Evolutionary conservation across 305 asterid genomes (phyloP), one percentile per base, ranked within the genome.

Genomic region (Solanum chacoense): DNA sequence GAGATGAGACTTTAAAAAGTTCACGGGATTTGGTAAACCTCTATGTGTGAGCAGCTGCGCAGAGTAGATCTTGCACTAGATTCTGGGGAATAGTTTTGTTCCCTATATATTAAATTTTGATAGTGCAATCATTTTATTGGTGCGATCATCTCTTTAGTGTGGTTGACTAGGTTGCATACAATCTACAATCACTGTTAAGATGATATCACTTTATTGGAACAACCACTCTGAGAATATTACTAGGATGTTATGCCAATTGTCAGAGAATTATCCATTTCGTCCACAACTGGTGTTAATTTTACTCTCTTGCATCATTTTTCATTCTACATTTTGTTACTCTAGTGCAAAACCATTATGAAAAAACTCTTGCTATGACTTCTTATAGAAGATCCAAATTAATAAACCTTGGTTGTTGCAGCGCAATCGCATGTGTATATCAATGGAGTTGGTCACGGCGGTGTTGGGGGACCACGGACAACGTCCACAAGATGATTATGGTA

Each of bases 391-490:
- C 10, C 45, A n/a, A 84, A 55, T 84, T 31, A 50, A 18, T 55
- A 84, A 55, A 84, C 31, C 73, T 84, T 84, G 72, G 32, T 31
- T 85, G 85, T 88, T 91, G 90, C 93, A 96, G 99, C 84, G 90
- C 78, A 94, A 93, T 85, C 96, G 91, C 89, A 93, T 96, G 95
- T 95, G 99, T 92, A 91, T 96, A 92, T 96, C 99, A 89, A 97
- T 95, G 99, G 99, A 97, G 93, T 93, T 97, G 90, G 99, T 97
- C 73, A 97, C 99, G 88, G 99, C 99, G 89, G 99, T 97, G 85
- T 88, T 97, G 85, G 99, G 99, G 90, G 99, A 97, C 89, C 99
- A 97, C 86, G 99, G 99, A 88, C 99, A 97, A 89, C 98, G 99
- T 28, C 99, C 99, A 87, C 95, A 72, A 45, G 98, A 95, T 65